A percentile compares a stretch with the other conserved stretches of the same genome.
These are phyloP conservation scores for Cyclotella baltica DNA, from an alignment of 108 stramenopile genomes.

Conservation along the genomic window DNA sequence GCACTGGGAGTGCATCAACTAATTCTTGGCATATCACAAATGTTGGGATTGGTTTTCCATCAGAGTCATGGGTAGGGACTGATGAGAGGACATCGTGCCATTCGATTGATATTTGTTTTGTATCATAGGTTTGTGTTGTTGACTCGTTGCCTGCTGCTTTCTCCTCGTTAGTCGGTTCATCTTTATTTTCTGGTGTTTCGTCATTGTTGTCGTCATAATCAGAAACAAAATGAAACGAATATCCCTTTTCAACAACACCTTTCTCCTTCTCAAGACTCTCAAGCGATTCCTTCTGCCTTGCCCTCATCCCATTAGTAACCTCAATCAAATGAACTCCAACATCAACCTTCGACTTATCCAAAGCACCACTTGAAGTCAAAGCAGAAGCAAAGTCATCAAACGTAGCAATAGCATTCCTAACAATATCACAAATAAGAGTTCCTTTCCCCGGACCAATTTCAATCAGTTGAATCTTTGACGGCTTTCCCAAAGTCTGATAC, in stretches of 20 bases:
- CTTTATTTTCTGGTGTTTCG: constrained; percentile 9
- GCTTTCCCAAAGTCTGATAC: constrained; percentile 70
- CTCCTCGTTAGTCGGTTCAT: background rate
- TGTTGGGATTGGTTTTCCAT: constrained; percentile 57
- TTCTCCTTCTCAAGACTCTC: constrained; percentile 36
- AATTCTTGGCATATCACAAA: constrained; percentile 93
- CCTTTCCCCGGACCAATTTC: constrained; percentile 97
- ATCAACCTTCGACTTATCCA: constrained; percentile 43
- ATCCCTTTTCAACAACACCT: constrained; percentile 37
- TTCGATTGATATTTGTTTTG: constrained; percentile 55
- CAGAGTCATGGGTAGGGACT: constrained; percentile 54
- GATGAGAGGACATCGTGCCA: constrained; percentile 80
- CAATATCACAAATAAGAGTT: constrained; percentile 92
- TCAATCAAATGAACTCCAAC: constrained; percentile 91
- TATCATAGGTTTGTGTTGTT: background rate
- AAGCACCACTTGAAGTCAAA: constrained; percentile 19
- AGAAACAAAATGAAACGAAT: constrained; percentile 37
- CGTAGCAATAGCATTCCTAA: constrained; percentile 64
- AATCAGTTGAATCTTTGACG: constrained; percentile 79
- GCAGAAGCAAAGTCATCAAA: constrained; percentile 66
- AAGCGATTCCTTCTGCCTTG: constrained; percentile 78
- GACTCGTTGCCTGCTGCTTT: background rate
- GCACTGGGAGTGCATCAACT: constrained; percentile 94
- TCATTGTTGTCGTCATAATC: constrained; percentile 28
- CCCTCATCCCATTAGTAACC: constrained; percentile 78